Conservation (phyloP, 2,329 filamentous ascomycete genomes). For the Metarhizium rileyi region DNA sequence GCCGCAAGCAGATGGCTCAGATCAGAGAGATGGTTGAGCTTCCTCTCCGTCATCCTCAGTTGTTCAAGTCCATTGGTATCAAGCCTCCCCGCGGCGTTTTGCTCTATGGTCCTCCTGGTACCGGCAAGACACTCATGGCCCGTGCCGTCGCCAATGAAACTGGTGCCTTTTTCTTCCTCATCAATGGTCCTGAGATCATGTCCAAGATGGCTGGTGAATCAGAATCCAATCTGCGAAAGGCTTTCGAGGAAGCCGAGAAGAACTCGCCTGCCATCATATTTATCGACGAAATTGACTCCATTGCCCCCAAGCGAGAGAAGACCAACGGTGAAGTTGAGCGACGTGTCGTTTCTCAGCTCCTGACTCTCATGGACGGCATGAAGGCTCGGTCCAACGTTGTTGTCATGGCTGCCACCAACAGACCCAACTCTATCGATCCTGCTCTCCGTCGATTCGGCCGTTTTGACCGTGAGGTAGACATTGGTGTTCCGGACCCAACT, state of each 20-base stretch:
- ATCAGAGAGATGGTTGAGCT: conserved; percentile 98
- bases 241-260: conserved; percentile 99
- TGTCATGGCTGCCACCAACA: conserved; percentile 98
- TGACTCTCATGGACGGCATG: conserved; percentile 99
- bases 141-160: conserved; percentile 98
- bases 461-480: conserved; percentile 98
- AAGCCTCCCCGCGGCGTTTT: conserved; percentile 98
- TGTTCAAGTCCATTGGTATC: conserved; percentile 99
- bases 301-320: conserved; percentile 99
- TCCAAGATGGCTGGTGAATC: conserved; percentile 99
- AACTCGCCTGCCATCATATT: conserved; percentile 99
- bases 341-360: conserved; percentile 91
- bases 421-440: conserved; percentile 96
- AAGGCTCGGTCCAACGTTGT: conserved; percentile 98
- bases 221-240: conserved; percentile 94
- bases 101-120: conserved; percentile 93
- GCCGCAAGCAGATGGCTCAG: conserved; percentile 99
- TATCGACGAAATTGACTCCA: conserved; percentile 99
- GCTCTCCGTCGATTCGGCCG: conserved; percentile 95
- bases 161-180: conserved; percentile 97
- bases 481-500: conserved; percentile 94
- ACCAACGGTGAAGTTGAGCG: conserved; percentile 98
- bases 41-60: conserved; percentile 89
- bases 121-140: conserved; percentile 98
- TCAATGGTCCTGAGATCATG: conserved; percentile 99